These are phyloP conservation scores for Aspergillus haitiensis DNA, from an alignment of 495 filamentous ascomycete genomes.

Conservation along the genomic window DNA sequence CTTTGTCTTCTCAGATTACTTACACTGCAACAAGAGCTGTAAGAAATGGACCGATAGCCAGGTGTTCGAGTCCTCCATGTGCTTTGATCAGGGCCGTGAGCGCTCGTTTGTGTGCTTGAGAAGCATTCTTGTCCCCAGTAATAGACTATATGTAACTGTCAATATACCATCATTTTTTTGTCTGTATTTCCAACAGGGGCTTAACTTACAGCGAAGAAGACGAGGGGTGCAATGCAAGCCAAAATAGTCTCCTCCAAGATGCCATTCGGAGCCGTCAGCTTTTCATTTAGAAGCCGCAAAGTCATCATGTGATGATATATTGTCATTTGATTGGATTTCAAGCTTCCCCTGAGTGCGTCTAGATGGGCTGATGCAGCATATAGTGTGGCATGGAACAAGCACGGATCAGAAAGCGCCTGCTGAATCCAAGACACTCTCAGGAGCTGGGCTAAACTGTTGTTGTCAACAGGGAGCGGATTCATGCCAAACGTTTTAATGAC, in stretches of 20 bases:
- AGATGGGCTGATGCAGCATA: background rate
- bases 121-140: constrained; percentile 3
- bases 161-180: background rate
- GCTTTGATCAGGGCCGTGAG: constrained; percentile 8
- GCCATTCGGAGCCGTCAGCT: background rate
- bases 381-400: background rate
- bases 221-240: constrained; percentile 6
- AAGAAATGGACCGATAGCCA: constrained; percentile 1
- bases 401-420: background rate
- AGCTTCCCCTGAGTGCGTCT: background rate
- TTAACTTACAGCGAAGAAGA: constrained; percentile 14
- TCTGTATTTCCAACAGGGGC: background rate
- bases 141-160: constrained; percentile 4
- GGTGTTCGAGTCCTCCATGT: constrained; percentile 4
- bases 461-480: background rate
- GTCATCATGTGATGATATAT: background rate
- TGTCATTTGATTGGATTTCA: background rate
- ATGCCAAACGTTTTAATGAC: no score
- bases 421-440: background rate
- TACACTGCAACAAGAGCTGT: constrained; percentile 8
- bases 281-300: background rate
- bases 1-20: background rate
- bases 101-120: constrained; percentile 7
- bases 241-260: constrained; percentile 1
- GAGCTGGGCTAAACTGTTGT: background rate